A percentile compares a stretch with the other conserved stretches of the same genome.
Conservation (phyloP, 306 rosid genomes). For the Vicia sativa region DNA sequence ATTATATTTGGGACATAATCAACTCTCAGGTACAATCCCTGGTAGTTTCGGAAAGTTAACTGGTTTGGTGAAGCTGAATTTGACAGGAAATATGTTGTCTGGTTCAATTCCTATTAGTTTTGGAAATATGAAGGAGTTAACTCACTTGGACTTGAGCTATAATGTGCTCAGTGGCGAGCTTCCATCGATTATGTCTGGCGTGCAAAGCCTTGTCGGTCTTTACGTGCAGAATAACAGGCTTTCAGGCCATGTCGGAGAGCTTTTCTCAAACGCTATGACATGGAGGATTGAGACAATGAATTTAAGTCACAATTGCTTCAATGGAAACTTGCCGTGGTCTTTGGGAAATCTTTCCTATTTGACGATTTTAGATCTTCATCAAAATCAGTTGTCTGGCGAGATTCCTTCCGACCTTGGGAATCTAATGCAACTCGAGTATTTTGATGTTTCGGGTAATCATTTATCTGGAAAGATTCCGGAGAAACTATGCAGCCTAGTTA, state of each 20-base stretch:
- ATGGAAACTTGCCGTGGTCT: constrained; percentile 67
- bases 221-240: constrained; percentile 83
- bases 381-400: constrained; percentile 63
- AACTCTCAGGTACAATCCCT: constrained; percentile 68
- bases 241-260: constrained; percentile 57
- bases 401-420: constrained; percentile 87
- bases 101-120: constrained; percentile 71
- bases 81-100: constrained; percentile 72
- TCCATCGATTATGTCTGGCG: constrained; percentile 69
- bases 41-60: constrained; percentile 64
- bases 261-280: constrained; percentile 65
- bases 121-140: constrained; percentile 68
- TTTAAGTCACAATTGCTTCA: constrained; percentile 66
- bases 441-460: constrained; percentile 74
- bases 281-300: constrained; percentile 93
- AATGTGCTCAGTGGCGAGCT: constrained; percentile 77
- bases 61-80: constrained; percentile 85
- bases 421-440: constrained; percentile 72
- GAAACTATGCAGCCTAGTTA: constrained; percentile 67
- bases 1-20: constrained; percentile 72
- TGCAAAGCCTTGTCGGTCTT: constrained; percentile 74
- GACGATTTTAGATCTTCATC: constrained; percentile 81
- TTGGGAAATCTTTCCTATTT: constrained; percentile 81
- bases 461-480: constrained; percentile 82
- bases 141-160: constrained; percentile 71